Conservation (phyloP, 2,329 filamentous ascomycete genomes). For the Dactylellina sp. region DNA sequence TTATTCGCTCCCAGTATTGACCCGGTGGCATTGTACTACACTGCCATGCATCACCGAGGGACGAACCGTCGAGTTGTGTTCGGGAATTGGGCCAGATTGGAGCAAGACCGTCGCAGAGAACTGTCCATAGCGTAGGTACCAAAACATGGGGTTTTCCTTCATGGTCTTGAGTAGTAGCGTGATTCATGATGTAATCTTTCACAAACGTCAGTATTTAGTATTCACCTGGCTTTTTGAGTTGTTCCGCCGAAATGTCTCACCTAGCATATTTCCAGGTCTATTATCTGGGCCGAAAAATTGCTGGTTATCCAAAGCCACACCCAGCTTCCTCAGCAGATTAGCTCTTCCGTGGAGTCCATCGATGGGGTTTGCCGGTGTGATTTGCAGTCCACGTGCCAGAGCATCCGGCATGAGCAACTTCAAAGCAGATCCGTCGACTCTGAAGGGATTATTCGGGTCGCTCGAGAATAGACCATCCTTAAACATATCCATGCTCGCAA, state of each 20-base stretch:
- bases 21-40: constrained; percentile 82
- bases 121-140: constrained; percentile 87
- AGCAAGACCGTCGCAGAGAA: constrained; percentile 86
- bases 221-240: too few relatives aligned
- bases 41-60: constrained; percentile 94
- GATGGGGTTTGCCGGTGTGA: constrained; percentile 81
- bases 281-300: constrained; percentile 87
- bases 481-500: constrained; percentile 70
- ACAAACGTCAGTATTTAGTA: too few relatives aligned
- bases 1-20: constrained; percentile 80
- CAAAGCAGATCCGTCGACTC: constrained; percentile 87
- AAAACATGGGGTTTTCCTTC: constrained; percentile 88
- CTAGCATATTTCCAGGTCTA: constrained; percentile 92
- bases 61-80: constrained; percentile 85
- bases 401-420: constrained; percentile 78
- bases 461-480: constrained; percentile 83
- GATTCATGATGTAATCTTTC: constrained; percentile 94
- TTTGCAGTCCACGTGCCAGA: constrained; percentile 85
- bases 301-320: constrained; percentile 78
- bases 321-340: constrained; percentile 79
- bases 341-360: constrained; percentile 87
- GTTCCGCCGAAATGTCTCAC: constrained; percentile 69
- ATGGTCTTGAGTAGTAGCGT: constrained; percentile 83
- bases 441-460: constrained; percentile 80
- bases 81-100: constrained; percentile 90